Conservation (phyloP, 1,284 basidiomycete genomes). For the Porogramme epimiltina region DNA sequence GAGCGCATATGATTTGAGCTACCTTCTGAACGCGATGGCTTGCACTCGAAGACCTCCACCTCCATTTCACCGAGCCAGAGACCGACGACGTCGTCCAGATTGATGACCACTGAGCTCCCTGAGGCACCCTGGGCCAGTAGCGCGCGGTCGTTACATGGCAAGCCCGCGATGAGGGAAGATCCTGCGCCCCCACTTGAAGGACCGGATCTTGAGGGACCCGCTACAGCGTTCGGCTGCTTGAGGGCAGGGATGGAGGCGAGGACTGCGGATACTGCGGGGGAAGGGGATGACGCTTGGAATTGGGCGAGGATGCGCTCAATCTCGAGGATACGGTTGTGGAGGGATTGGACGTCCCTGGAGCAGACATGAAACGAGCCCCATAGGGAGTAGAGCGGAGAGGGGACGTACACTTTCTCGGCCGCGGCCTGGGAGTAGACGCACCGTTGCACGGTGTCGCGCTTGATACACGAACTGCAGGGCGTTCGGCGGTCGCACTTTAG, state of each 20-base stretch:
- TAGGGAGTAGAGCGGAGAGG: constrained; percentile 2
- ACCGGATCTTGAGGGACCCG: constrained; percentile 16
- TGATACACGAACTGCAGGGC: constrained; percentile 75
- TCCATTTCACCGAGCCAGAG: constrained; percentile 50
- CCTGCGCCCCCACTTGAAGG: constrained; percentile 27
- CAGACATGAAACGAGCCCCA: constrained; percentile 1
- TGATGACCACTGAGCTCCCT: constrained; percentile 55
- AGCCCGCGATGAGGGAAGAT: constrained; percentile 23
- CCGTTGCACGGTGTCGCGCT: constrained; percentile 70
- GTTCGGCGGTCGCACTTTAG: constrained; percentile 77
- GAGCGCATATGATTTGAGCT: constrained; percentile 10
- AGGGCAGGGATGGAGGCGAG: constrained; percentile 21
- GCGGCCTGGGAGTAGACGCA: constrained; percentile 81
- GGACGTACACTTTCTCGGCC: constrained; percentile 74
- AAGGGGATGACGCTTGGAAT: constrained; percentile 31
- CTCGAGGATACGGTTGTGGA: constrained; percentile 74
- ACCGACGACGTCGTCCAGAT: constrained; percentile 54
- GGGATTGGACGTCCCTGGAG: constrained; percentile 70
- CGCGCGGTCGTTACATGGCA: constrained; percentile 41
- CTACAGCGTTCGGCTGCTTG: constrained; percentile 18
- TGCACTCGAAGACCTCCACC: constrained; percentile 18
- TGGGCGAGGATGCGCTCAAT: constrained; percentile 56
- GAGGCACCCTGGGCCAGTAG: constrained; percentile 41
- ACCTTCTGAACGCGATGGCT: constrained; percentile 11
- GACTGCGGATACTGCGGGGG: constrained; percentile 19